A percentile compares a stretch with the other conserved stretches of the same genome.
Conservation (phyloP, 371 early-diverging fungal species). For the Mortierella sp. region DNA sequence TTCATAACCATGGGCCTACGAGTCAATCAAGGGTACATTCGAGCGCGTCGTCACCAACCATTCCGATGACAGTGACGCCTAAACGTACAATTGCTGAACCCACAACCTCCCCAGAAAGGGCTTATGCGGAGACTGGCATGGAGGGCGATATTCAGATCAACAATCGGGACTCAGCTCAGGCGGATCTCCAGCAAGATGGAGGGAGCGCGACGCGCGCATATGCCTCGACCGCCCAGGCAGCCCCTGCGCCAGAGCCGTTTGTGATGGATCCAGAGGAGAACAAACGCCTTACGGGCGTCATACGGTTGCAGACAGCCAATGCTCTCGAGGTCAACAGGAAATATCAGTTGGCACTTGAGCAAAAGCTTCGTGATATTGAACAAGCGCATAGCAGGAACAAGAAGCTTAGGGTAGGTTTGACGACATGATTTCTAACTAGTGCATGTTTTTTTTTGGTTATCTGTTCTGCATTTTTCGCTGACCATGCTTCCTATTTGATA, state of each 20-base stretch:
- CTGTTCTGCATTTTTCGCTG: neutral
- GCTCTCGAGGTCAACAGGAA: constrained; percentile 34
- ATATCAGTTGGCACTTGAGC: constrained; percentile 22
- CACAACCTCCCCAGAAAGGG: too few relatives aligned
- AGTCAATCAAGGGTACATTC: neutral
- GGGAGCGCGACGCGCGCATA: neutral
- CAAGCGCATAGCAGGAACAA: constrained; percentile 32
- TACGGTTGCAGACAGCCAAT: constrained; percentile 17
- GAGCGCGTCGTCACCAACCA: neutral
- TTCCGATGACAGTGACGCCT: neutral
- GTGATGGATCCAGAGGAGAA: constrained; percentile 21
- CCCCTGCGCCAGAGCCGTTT: neutral
- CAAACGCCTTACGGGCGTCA: constrained; percentile 14
- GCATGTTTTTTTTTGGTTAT: neutral
- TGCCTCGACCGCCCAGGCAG: neutral
- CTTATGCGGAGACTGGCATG: neutral
- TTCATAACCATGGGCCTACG: neutral
- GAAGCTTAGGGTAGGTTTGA: constrained; percentile 18
- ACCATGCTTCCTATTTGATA: neutral
- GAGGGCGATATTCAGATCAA: neutral
- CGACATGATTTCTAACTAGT: neutral
- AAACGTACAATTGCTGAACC: neutral
- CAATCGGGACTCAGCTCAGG: neutral
- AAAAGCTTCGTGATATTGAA: constrained; percentile 30
- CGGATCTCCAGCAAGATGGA: neutral